Evolutionary conservation across 1,284 basidiomycete species (phyloP), one percentile per base, ranked within the genome.

Genomic region (Inonotus obliquus): DNA sequence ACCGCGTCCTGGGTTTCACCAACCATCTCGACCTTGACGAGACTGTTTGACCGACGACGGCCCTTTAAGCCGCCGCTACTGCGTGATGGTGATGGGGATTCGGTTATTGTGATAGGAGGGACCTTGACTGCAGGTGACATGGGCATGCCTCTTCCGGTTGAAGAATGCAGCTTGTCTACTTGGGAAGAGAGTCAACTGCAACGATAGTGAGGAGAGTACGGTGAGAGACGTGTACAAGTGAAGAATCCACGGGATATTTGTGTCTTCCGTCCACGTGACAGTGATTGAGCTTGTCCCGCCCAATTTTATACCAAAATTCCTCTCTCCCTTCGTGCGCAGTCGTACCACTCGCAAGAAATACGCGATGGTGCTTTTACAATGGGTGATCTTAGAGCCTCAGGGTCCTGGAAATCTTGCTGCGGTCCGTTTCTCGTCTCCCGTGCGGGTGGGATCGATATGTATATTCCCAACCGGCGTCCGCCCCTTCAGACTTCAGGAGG

Each of bases 1-100:
- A 87, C 79, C 68, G 91, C 89, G 70, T 95, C 92, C 52, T 86
- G 79, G 19, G 86, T 84, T 68, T 88, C 87, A 41, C 88, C 90
- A 59, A 96, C 86, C 70, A 93, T 84, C 71, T 95, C 93, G 57
- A 96, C 91, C 69, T 94, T 94, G 73, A 96, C 86, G 66, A 95
- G 79, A 73, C 90, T 93, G 58, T 81, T 83, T 65, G 89, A 91
- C 62, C 92, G 83, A 17, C 77, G 79, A n/a, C 92, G 79, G 25
- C 82, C 80, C 67, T 81, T 81, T 47, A 77, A 63, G 21, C 73
- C 65, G 9, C 67, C 61, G 37, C 38, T 38, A 57, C 45, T 38
- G 23, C 63, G 49, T n/a, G 58, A 54, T 38, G 65, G 60, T 17
- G 41, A 14, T 21, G 68, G 67, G 4, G 68, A 45, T 35, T 77